These are phyloP conservation scores for Corymbia citriodora DNA, from an alignment of 441 rosid species.

Conservation along the genomic window DNA sequence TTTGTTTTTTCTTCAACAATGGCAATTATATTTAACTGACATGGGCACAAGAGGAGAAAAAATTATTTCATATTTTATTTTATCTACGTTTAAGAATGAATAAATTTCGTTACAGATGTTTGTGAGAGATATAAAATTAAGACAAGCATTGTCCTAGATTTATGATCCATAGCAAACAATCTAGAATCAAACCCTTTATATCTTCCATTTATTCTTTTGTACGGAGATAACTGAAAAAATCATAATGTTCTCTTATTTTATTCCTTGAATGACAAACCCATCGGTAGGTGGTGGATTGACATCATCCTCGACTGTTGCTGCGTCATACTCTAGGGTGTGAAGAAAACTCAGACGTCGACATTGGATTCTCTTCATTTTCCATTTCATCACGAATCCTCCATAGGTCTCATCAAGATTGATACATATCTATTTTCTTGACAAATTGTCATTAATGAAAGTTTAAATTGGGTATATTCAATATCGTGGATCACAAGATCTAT, in stretches of 20 bases:
- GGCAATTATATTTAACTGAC: background rate
- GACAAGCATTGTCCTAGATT: background rate
- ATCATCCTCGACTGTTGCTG: background rate
- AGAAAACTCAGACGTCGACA: background rate
- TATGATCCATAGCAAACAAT: background rate
- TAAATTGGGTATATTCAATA: too few species aligned
- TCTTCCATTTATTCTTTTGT: background rate
- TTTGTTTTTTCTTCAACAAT: background rate
- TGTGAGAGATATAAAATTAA: background rate
- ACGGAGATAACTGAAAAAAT: background rate
- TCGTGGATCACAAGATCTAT: too few species aligned
- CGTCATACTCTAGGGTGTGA: background rate
- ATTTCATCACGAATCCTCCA: background rate
- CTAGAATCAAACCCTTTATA: background rate
- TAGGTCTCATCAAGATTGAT: background rate
- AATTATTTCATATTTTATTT: background rate
- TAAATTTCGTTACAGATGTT: background rate
- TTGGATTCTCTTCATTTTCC: background rate
- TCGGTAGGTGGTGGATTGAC: background rate
- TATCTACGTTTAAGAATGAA: background rate
- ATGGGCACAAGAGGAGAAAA: background rate
- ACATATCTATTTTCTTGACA: background rate
- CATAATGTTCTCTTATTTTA: background rate
- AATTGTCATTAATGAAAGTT: background rate
- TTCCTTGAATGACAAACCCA: background rate